A percentile compares a stretch with the other conserved stretches of the same genome.
Conservation (phyloP, 73 alveolate species). For the Tetrahymena borealis region DNA sequence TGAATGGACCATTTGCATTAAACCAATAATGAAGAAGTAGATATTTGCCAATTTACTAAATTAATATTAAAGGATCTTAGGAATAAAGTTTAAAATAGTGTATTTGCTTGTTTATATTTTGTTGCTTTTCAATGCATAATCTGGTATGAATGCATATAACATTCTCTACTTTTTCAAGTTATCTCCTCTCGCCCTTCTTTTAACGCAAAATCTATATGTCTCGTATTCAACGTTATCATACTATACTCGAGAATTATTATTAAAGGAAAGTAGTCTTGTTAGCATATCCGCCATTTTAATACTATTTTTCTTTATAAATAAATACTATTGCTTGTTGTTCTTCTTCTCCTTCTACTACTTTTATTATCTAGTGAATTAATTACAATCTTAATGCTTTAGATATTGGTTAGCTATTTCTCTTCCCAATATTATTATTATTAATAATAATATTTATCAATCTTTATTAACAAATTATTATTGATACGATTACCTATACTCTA, state of each 20-base stretch:
- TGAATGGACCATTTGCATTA: constrained; percentile 71
- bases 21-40: constrained; percentile 76
- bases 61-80: constrained; percentile 74
- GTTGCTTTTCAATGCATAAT: neutral
- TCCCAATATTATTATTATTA: too few relatives aligned
- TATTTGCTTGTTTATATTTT: neutral
- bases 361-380: too few relatives aligned
- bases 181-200: neutral
- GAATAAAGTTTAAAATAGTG: constrained; percentile 36
- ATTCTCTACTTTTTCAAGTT: neutral
- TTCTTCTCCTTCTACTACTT: too few relatives aligned
- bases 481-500: too few relatives aligned
- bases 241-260: neutral
- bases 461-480: too few relatives aligned
- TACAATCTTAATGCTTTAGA: too few relatives aligned
- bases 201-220: neutral
- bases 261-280: neutral
- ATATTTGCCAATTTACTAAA: constrained; percentile 78
- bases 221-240: neutral
- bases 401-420: too few relatives aligned
- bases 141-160: neutral
- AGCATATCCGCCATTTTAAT: neutral
- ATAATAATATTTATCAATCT: too few relatives aligned
- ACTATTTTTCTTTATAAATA: too few relatives aligned
- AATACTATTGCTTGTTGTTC: too few relatives aligned